Evolutionary conservation across 257 asterid genomes (phyloP).

Genomic region (Solanum corneliomulleri): DNA sequence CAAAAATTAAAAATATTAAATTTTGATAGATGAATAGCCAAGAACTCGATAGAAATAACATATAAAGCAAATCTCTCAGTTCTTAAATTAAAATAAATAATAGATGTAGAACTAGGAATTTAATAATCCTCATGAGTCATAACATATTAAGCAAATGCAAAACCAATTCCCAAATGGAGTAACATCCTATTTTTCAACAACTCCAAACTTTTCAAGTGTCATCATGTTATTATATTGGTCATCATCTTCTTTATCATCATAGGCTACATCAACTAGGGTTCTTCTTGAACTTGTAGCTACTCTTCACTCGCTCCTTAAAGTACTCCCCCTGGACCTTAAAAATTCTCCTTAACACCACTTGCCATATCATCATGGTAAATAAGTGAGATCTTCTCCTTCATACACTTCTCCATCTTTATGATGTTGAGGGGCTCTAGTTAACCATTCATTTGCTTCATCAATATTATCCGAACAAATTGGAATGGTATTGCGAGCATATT

Average conservation of each 20-base stretch:
- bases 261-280: neutral
- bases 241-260: neutral
- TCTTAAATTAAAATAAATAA: neutral
- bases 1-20: neutral
- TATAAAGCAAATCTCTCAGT: neutral
- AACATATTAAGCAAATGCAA: neutral
- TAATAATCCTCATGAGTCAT: neutral
- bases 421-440: neutral
- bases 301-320: neutral
- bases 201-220: neutral
- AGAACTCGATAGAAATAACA: neutral
- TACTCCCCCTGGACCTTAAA: neutral
- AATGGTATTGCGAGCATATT: neutral
- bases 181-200: neutral
- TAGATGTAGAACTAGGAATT: neutral
- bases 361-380: neutral
- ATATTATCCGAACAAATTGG: neutral
- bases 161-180: neutral
- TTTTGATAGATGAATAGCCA: neutral
- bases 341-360: neutral
- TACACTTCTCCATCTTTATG: neutral
- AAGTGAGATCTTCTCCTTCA: neutral
- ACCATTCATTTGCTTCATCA: neutral
- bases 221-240: neutral
- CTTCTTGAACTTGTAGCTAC: neutral